Evolutionary conservation across 345 rosid species (phyloP).

Genomic region (Eucalyptus pauciflora): DNA sequence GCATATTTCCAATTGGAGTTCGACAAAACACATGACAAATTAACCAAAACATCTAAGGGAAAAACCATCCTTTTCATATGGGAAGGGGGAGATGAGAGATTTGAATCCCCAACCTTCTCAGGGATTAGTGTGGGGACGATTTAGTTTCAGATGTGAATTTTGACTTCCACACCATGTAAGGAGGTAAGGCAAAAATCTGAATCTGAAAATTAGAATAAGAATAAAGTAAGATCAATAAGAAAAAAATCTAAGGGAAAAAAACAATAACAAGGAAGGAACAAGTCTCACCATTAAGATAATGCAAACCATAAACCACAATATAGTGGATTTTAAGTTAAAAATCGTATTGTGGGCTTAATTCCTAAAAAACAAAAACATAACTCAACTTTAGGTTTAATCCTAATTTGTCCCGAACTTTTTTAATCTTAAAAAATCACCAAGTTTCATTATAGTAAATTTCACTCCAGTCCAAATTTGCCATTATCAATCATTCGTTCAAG

Average conservation of each 20-base stretch:
- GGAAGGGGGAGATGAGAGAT: too few relatives aligned
- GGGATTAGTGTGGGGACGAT: too few relatives aligned
- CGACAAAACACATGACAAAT: not conserved
- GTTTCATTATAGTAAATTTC: not conserved
- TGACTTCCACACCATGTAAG: rapidly evolving
- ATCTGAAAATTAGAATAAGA: too few relatives aligned
- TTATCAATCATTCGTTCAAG: not conserved
- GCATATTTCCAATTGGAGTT: not conserved
- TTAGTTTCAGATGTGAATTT: too few relatives aligned
- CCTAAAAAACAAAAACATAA: not conserved
- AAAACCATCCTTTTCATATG: too few relatives aligned
- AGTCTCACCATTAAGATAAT: not conserved
- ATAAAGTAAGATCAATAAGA: too few relatives aligned
- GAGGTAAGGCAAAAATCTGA: rapidly evolving
- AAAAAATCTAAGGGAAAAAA: not conserved
- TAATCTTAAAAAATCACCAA: not conserved
- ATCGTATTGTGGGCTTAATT: not conserved
- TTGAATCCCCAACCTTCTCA: too few relatives aligned
- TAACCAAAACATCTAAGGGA: not conserved
- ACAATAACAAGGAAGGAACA: not conserved
- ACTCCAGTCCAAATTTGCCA: not conserved
- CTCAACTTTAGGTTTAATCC: not conserved
- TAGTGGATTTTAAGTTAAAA: not conserved
- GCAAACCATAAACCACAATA: not conserved
- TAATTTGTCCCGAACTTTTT: not conserved